Base-by-base conservation (phyloP, 2,329 filamentous ascomycete genomes). In the Monosporascus sp. region DNA sequence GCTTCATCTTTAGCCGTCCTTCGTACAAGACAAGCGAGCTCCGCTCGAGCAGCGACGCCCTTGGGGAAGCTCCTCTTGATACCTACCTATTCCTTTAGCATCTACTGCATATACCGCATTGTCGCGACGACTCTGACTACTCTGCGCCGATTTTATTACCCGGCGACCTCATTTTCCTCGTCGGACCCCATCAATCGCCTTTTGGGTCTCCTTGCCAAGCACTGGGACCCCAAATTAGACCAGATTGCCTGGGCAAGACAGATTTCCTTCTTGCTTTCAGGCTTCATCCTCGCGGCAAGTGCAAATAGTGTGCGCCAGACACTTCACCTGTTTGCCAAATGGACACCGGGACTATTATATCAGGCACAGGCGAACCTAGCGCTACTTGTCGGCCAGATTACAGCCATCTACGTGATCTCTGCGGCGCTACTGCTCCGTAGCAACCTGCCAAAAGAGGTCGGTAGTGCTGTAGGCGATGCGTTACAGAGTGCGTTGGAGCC, bases 51-150 rank as follows among this genome's bases (percentile, higher is more conserved):
- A 1, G 81, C 84, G 34, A 93, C 90, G 0, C 68, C 79, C 0
- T 56, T 85, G 16, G 91, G 91, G 6, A 83, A 82, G 46, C 56
- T 90, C 1, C 69, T 90, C 38, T 76, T 86, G 26, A 67, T 82
- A 16, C 85, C 73, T 1, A 81, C 85, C 44, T 87, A 88, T 58
- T 71, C 78, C 22, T 96, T 96, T 69, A 86, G 88, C 51, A 59
- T 87, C 48, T 96, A 96, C 77, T 96, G 91, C 74, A 73, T 93
- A 36, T 95, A 94, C 72, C 88, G 91, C 51, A 88, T 96, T 59
- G 68, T 82, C 19, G 87, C 90, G 1, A 94, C 89, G 0, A 78
- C 79, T 0, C 65, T 92, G 5, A 86, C 87, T 1, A 86, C 84
- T 1, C 59, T 89, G 5, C 85, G 85, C 5, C 85, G 89, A 38